phyloP scores from a whole-genome alignment of 106 monocot genomes.

The Dendrobium officinale region DNA sequence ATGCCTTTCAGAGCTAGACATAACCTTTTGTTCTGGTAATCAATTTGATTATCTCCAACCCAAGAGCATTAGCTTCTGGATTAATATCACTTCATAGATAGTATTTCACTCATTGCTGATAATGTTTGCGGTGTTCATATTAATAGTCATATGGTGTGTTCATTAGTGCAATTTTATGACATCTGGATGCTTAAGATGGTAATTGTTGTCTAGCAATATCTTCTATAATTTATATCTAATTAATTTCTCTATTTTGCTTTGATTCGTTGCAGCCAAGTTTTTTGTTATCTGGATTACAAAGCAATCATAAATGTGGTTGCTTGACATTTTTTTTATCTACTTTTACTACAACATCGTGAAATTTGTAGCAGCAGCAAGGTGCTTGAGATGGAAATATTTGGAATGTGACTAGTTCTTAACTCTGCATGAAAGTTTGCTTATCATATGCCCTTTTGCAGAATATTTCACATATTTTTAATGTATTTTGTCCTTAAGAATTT shows the following conservation, averaged over 20 bases:
- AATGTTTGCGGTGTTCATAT: neutral
- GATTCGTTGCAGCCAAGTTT: neutral
- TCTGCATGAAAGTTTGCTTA: neutral
- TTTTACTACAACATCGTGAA: too few species aligned
- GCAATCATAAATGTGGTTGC: neutral
- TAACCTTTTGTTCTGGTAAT: neutral
- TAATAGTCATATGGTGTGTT: neutral
- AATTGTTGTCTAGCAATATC: neutral
- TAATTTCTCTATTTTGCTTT: neutral
- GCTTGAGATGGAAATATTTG: neutral
- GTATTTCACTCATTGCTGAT: neutral
- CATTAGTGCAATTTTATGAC: neutral
- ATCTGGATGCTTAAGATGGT: neutral
- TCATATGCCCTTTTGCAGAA: neutral
- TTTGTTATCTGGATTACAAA: neutral
- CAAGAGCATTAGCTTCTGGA: neutral
- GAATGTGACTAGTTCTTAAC: neutral
- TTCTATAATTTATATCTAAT: neutral
- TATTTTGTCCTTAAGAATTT: neutral
- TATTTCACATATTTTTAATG: neutral
- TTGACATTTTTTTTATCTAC: neutral
- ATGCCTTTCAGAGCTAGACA: neutral
- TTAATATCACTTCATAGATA: neutral
- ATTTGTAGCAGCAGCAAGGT: neutral
- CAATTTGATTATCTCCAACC: neutral